A percentile compares a stretch with the other conserved stretches of the same genome.
Conservation (phyloP, 1,284 basidiomycete genomes). For the Rhodotorula sp. region DNA sequence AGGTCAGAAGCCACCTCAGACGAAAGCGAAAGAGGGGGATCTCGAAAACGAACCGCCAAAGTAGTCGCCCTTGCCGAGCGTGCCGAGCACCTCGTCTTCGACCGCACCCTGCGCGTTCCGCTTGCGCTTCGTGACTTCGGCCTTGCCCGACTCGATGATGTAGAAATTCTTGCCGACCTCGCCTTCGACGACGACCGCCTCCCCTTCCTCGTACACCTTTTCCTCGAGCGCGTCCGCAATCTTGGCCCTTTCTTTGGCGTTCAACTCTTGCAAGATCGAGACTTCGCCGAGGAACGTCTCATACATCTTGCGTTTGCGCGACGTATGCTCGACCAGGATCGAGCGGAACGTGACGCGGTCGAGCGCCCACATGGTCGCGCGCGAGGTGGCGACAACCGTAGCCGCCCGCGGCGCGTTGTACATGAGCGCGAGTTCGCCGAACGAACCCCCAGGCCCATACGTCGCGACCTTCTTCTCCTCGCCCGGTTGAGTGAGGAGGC, state of each 20-base stretch:
- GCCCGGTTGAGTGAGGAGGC: constrained; percentile 23
- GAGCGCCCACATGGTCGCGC: constrained; percentile 85
- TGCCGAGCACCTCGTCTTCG: constrained; percentile 68
- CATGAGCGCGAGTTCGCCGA: constrained; percentile 97
- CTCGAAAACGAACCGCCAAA: constrained; percentile 75
- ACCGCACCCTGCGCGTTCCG: constrained; percentile 56
- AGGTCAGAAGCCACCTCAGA: background rate
- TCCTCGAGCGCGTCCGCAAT: constrained; percentile 93
- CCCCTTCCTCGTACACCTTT: constrained; percentile 74
- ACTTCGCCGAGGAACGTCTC: constrained; percentile 93
- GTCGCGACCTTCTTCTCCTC: constrained; percentile 76
- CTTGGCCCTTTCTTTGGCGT: constrained; percentile 86
- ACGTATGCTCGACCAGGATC: constrained; percentile 78
- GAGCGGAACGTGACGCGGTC: constrained; percentile 98
- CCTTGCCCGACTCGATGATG: constrained; percentile 90
- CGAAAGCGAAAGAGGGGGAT: constrained; percentile 6
- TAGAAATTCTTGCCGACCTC: constrained; percentile 97
- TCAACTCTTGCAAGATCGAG: constrained; percentile 78
- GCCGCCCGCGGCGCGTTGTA: constrained; percentile 95
- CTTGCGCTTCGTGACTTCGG: constrained; percentile 76
- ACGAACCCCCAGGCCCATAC: constrained; percentile 80
- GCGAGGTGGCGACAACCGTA: constrained; percentile 78
- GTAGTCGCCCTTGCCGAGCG: constrained; percentile 86
- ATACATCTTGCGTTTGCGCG: constrained; percentile 87
- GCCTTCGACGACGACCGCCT: constrained; percentile 83